Percentiles rank a stretch among this genome's conserved stretches.
phyloP scores from a whole-genome alignment of 176 grass and related monocot species.

The Carex parvula region DNA sequence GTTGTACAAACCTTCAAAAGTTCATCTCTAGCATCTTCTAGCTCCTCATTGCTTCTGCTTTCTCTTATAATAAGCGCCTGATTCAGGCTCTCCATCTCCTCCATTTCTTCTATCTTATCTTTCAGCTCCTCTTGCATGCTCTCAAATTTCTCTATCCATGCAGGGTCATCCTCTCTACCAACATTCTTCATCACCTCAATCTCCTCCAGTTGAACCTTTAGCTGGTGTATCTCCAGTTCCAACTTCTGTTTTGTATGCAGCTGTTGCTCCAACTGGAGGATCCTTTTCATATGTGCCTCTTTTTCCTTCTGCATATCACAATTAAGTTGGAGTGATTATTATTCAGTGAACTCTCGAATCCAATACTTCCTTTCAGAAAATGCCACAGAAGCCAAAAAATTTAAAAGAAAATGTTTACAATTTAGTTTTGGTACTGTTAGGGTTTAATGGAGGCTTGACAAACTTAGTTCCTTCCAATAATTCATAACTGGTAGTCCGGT shows the following conservation, averaged over 20 bases:
- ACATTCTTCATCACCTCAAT: constrained; percentile 57
- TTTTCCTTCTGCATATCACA: constrained; percentile 51
- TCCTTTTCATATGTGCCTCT: constrained; percentile 40
- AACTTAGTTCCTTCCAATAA: not conserved
- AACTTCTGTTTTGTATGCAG: constrained; percentile 49
- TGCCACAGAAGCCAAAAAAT: not conserved
- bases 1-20: constrained; percentile 44
- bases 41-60: constrained; percentile 46
- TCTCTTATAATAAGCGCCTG: constrained; percentile 46
- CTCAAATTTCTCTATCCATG: constrained; percentile 32
- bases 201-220: constrained; percentile 34
- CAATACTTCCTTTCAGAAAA: not conserved
- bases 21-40: constrained; percentile 52
- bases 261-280: constrained; percentile 35
- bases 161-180: constrained; percentile 36
- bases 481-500: not conserved
- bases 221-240: constrained; percentile 63
- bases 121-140: constrained; percentile 41
- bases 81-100: constrained; percentile 34
- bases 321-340: not conserved
- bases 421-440: not conserved
- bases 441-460: not conserved
- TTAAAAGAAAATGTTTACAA: not conserved
- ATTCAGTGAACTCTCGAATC: not conserved
- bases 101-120: constrained; percentile 66